These are phyloP conservation scores for Trichoderma arundinaceum DNA, from an alignment of 2,329 filamentous ascomycete species.

Conservation along the genomic window DNA sequence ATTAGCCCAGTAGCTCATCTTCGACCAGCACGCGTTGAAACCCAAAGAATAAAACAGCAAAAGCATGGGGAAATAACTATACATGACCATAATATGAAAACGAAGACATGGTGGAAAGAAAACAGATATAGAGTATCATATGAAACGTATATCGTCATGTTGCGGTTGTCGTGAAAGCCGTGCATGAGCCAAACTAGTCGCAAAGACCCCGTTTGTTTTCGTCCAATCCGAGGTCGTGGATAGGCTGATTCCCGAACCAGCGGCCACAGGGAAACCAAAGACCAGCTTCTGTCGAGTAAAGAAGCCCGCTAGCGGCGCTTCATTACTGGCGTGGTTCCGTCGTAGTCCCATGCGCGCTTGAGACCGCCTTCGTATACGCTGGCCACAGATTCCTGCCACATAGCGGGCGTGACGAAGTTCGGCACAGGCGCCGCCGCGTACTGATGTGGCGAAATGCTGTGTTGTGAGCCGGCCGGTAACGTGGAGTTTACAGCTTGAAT, in stretches of 20 bases:
- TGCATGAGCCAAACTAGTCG: background rate
- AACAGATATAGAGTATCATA: background rate
- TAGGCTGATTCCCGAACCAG: background rate
- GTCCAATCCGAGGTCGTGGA: background rate
- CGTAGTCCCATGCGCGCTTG: conserved; percentile 67
- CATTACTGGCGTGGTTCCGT: conserved; percentile 44
- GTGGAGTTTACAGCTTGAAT: conserved; percentile 55
- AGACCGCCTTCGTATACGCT: conserved; percentile 70
- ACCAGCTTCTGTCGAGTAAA: background rate
- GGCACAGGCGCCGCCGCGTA: conserved; percentile 60
- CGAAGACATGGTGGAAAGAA: background rate
- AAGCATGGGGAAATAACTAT: background rate
- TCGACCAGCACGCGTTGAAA: background rate
- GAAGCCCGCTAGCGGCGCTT: conserved; percentile 39
- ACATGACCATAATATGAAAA: conserved; percentile 1
- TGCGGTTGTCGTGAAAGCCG: background rate
- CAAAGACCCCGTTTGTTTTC: background rate
- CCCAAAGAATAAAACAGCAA: background rate
- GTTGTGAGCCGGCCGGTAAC: conserved; percentile 53
- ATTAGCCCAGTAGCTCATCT: conserved; percentile 8
- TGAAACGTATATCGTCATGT: background rate
- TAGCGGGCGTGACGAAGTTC: conserved; percentile 70
- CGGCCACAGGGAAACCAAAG: background rate
- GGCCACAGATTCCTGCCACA: conserved; percentile 76
- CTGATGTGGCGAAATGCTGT: conserved; percentile 53